phyloP scores from a whole-genome alignment of 345 rosid species.

The Tarenaya hassleriana region DNA sequence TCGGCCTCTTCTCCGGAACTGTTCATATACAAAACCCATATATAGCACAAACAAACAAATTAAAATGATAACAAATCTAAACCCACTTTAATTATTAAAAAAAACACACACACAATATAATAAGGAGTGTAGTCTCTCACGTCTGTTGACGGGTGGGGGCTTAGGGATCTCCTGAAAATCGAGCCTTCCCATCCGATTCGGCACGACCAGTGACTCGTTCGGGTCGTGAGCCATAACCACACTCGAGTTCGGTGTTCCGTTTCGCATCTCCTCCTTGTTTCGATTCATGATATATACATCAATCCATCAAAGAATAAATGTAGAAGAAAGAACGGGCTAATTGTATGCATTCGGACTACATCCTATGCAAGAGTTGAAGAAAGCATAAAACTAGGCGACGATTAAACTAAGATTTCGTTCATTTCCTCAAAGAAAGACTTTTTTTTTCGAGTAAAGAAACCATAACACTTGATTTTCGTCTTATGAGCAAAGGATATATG shows the following conservation, averaged over 20 bases:
- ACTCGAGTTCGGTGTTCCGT: conserved; percentile 47
- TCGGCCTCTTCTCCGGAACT: conserved; percentile 98
- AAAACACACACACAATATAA: conserved; percentile 25
- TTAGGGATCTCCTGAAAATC: conserved; percentile 44
- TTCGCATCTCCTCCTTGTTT: conserved; percentile 91
- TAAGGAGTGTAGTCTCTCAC: conserved; percentile 48
- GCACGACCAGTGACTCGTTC: conserved; percentile 31
- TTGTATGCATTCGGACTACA: conserved; percentile 3
- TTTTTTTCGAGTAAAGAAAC: no score
- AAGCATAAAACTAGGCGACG: conserved; percentile 10
- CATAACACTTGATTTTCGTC: no score
- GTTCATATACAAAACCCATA: conserved; percentile 35
- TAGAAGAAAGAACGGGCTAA: background rate
- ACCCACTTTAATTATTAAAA: background rate
- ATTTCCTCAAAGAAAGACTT: no score
- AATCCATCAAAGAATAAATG: background rate
- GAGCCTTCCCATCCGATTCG: conserved; percentile 42
- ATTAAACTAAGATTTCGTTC: background rate
- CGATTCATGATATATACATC: no score
- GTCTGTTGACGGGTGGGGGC: conserved; percentile 65
- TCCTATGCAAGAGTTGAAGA: background rate
- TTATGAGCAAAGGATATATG: no score
- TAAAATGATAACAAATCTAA: background rate
- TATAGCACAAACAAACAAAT: conserved; percentile 27
- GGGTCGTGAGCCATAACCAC: conserved; percentile 46